Conservation (phyloP, 352 stramenopile genomes). For the Pythium vanterpoolii region DNA sequence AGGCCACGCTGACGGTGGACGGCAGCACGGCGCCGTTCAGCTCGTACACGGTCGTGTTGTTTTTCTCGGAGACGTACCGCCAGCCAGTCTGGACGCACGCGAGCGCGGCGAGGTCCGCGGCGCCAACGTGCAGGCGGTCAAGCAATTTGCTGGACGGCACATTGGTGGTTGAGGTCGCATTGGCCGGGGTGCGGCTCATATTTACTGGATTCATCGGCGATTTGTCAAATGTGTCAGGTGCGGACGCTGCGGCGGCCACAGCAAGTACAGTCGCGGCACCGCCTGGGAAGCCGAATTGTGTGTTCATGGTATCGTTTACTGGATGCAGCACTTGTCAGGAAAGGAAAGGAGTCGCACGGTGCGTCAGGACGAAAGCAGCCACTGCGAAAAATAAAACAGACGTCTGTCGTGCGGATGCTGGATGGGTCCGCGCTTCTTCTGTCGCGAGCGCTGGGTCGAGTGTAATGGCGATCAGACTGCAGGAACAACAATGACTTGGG, state of each 20-base stretch:
- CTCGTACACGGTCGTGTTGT: conserved; percentile 57
- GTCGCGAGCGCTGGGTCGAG: too few relatives aligned
- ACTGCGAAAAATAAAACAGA: too few relatives aligned
- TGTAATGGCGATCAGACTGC: not conserved
- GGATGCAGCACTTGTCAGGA: not conserved
- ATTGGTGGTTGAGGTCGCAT: conserved; percentile 19
- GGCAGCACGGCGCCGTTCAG: conserved; percentile 51
- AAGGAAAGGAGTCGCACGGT: not conserved
- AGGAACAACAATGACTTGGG: not conserved
- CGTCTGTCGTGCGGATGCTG: not conserved
- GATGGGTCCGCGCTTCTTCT: not conserved
- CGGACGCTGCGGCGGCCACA: not conserved
- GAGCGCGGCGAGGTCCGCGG: conserved; percentile 49
- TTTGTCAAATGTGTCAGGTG: conserved; percentile 16
- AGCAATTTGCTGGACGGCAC: conserved; percentile 61
- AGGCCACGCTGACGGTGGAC: conserved; percentile 11
- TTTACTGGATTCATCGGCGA: conserved; percentile 21
- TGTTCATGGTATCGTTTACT: not conserved
- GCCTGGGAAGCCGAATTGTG: not conserved
- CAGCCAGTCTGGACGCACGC: conserved; percentile 41
- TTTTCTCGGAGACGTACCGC: conserved; percentile 49
- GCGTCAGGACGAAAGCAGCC: too few relatives aligned
- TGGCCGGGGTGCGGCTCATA: conserved; percentile 14
- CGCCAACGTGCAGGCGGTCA: conserved; percentile 54
- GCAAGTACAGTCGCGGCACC: not conserved